Evolutionary conservation across 2,329 filamentous ascomycete genomes (phyloP).

Genomic region (Neofusicoccum ribis): DNA sequence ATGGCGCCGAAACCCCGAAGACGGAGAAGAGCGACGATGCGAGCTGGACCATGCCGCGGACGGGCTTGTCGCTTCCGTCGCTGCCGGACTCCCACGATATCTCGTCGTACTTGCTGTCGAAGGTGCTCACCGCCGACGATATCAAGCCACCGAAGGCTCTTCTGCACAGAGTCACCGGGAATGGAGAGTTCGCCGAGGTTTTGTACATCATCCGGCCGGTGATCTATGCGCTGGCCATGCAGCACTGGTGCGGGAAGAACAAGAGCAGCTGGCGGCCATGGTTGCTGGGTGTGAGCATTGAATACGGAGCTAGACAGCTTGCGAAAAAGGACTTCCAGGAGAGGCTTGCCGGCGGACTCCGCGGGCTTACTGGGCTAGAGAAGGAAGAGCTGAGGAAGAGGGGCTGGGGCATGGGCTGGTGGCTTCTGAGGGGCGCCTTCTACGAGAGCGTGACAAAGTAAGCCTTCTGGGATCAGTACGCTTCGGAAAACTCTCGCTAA

Average conservation of each 20-base stretch:
- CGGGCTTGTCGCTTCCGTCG: conserved; percentile 79
- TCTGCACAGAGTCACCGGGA: conserved; percentile 71
- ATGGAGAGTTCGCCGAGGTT: conserved; percentile 83
- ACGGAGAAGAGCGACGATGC: conserved; percentile 43
- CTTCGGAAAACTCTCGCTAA: conserved; percentile 23
- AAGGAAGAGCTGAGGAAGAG: conserved; percentile 85
- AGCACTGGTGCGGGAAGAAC: conserved; percentile 64
- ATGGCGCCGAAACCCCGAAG: conserved; percentile 51
- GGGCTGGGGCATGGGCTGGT: conserved; percentile 91
- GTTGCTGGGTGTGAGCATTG: conserved; percentile 80
- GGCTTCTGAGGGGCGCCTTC: conserved; percentile 93
- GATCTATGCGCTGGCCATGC: conserved; percentile 80
- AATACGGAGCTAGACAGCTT: conserved; percentile 86
- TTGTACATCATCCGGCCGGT: conserved; percentile 89
- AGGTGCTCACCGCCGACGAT: conserved; percentile 92
- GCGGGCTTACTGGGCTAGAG: conserved; percentile 80
- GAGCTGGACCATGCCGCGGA: conserved; percentile 89
- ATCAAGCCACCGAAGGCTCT: conserved; percentile 89
- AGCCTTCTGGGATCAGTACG: conserved; percentile 25
- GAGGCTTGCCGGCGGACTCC: conserved; percentile 67
- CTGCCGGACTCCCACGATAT: conserved; percentile 81
- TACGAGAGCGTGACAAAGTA: conserved; percentile 85
- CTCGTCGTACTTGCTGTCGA: conserved; percentile 80
- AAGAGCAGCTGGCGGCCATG: conserved; percentile 88
- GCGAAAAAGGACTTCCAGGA: conserved; percentile 66